Base-by-base conservation (phyloP, 2,329 filamentous ascomycete genomes). In the Pseudocercospora macadamiae region DNA sequence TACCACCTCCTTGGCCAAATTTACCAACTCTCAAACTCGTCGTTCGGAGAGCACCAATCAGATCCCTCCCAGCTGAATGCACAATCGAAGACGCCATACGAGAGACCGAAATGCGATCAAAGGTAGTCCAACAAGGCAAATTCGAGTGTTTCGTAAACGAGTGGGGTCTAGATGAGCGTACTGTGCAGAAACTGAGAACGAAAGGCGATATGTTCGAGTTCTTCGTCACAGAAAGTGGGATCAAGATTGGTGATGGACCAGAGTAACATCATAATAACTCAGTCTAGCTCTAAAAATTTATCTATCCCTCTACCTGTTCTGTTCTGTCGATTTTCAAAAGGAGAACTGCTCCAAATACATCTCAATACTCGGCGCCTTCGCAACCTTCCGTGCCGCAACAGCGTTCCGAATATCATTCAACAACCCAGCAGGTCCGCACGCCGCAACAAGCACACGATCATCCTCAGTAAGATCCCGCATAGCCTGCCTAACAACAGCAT, bases 71-170 rank as follows among this genome's bases (percentile, higher is more conserved):
- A 7, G 60, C 70, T 4, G 73, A 67, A 7, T 69, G 77, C 19
- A 75, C 74, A 62, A 62, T 75, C 0, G 70, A 74, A 48, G 73
- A 78, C 54, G 76, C 74, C 1, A 64, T 70, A 54, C 62, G 59
- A 12, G 76, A 79, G 62, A 67, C 65, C 7, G 61, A 21, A 53
- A 63, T 68, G 58, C 62, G 77, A 49, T 70, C 73, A 70, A 68
- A 71, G 21, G 73, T 75, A 10, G 74, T 78, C 6, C 62, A 65
- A 18, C 63, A 69, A 55, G 73, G 70, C 7, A 62, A 68, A 51
- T 78, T 77, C 62, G 74, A 68, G 49, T 64, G 66, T 57, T 58
- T 66, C 26, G 63, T 71, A 3, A 68, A 71, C 51, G 62, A 66
- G 48, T 70, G 65, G 65, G 66, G 60, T 8, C n/a, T 68, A 8